Evolutionary conservation across 352 stramenopile genomes (phyloP).

Genomic region (Pythium apleroticum): DNA sequence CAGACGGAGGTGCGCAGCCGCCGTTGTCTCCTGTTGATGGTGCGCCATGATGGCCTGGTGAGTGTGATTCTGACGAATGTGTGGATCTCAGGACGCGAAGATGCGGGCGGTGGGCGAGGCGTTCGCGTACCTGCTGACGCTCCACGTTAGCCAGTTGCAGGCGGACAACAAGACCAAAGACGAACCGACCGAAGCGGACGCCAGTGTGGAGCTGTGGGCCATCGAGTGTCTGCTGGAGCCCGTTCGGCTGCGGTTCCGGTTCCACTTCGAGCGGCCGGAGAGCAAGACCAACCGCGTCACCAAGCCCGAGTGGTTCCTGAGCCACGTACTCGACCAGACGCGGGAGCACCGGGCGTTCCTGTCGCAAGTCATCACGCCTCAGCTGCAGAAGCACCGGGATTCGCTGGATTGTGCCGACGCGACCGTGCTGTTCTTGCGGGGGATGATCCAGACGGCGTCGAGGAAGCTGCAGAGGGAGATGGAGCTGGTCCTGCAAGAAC

Average conservation of each 20-base stretch:
- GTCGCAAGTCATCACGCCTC: constrained; percentile 37
- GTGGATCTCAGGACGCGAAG: constrained; percentile 16
- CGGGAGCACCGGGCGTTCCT: constrained; percentile 49
- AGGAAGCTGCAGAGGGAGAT: constrained; percentile 57
- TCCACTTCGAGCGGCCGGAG: constrained; percentile 67
- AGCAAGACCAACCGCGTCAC: constrained; percentile 70
- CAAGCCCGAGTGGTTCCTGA: constrained; percentile 78
- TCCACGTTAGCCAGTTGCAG: constrained; percentile 55
- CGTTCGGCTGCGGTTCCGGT: constrained; percentile 61
- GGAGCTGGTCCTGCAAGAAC: constrained; percentile 33
- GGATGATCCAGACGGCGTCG: constrained; percentile 38
- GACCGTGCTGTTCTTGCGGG: constrained; percentile 57
- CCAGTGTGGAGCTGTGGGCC: constrained; percentile 48
- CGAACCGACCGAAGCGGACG: neutral
- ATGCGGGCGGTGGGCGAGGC: constrained; percentile 33
- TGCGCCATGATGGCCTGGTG: no score
- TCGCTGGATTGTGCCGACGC: constrained; percentile 57
- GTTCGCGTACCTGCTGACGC: constrained; percentile 54
- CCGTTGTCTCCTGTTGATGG: no score
- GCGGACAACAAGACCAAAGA: constrained; percentile 1
- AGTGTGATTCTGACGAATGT: neutral
- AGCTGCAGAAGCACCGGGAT: constrained; percentile 46
- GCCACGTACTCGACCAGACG: constrained; percentile 57
- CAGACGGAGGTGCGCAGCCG: constrained; percentile 24
- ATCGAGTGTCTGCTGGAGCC: constrained; percentile 64